Base-by-base conservation (phyloP, 2,329 filamentous ascomycete species). In the Microdochium paspali region DNA sequence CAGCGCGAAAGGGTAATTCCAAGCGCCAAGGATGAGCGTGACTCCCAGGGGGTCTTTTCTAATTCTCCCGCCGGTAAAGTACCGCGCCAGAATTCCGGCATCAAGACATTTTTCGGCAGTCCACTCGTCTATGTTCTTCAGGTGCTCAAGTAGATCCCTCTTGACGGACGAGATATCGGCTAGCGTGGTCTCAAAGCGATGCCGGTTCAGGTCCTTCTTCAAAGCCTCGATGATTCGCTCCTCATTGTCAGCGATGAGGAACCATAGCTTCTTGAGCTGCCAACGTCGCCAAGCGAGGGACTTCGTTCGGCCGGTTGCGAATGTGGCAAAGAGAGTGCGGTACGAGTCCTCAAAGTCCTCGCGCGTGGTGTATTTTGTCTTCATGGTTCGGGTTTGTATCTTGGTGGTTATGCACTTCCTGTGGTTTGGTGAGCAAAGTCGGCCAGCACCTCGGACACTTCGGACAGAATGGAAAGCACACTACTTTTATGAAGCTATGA, bases 1-100 rank as follows among this genome's bases (percentile, higher is more conserved):
- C 3, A 69, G 55, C 3, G 62, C 50, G 45, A 73, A 55, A 1
- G 71, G 70, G 18, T 66, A 73, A 49, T 74, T 74, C 70, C 70
- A 74, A 2, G 70, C 61, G 1, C 66, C 65, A 21, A 74, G 67
- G 39, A 74, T 64, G 10, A 74, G 60, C 1, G 62, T 60, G 1
- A 72, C 64, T 5, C 70, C 71, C 2, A 66, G 57, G 1, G 71
- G 70, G 51, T 73, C 69, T 44, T 67, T 66, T 10, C 67, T 63
- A 13, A 73, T 39, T 7, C 60, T 56, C 0, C 65, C 57, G 6
- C 57, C 51, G 20, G 58, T 58, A 18, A 66, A 48, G 2, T 56
- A 56, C 25, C 62, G 62, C 12, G 65, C 48, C 23, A 67, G 30
- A 28, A 61, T 53, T 47, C 56, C 54, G 44, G 51, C 53, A 40